These are phyloP conservation scores for Globisporangium takayamanum DNA, from an alignment of 352 stramenopile genomes.

Conservation along the genomic window DNA sequence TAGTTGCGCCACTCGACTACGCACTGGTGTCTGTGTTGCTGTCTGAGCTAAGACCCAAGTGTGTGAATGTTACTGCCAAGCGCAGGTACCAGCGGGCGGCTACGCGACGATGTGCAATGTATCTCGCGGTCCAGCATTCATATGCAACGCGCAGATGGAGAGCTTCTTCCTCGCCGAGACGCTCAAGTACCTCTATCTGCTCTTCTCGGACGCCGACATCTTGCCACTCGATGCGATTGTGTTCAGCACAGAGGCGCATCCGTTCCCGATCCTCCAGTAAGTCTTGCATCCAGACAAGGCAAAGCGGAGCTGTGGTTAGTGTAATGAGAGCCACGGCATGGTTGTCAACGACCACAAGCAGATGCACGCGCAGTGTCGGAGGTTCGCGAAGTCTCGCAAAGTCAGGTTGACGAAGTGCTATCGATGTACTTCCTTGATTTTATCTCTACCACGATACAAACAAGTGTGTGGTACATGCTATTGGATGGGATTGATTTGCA, in stretches of 20 bases:
- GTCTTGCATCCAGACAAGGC: neutral
- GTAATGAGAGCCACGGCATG: too few species aligned
- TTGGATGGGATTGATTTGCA: too few species aligned
- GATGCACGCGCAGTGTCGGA: too few species aligned
- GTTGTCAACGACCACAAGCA: neutral
- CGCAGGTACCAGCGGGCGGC: conserved; percentile 35
- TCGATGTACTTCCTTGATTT: too few species aligned
- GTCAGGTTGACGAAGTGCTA: too few species aligned
- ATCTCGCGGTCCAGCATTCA: conserved; percentile 17
- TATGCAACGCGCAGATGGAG: conserved; percentile 47
- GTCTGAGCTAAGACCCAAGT: too few species aligned
- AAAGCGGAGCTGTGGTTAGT: neutral
- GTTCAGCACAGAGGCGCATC: conserved; percentile 83
- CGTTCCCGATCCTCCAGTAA: conserved; percentile 37
- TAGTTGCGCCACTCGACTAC: too few species aligned
- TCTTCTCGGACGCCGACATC: conserved; percentile 71
- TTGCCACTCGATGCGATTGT: conserved; percentile 68
- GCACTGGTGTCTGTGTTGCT: too few species aligned
- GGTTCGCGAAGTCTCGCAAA: too few species aligned
- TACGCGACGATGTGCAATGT: conserved; percentile 65
- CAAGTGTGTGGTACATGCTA: too few species aligned
- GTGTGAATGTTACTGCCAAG: neutral
- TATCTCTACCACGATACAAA: too few species aligned
- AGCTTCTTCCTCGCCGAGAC: conserved; percentile 90
- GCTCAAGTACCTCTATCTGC: conserved; percentile 89